phyloP scores from a whole-genome alignment of 352 stramenopile genomes.

The Pythium rishiriense region DNA sequence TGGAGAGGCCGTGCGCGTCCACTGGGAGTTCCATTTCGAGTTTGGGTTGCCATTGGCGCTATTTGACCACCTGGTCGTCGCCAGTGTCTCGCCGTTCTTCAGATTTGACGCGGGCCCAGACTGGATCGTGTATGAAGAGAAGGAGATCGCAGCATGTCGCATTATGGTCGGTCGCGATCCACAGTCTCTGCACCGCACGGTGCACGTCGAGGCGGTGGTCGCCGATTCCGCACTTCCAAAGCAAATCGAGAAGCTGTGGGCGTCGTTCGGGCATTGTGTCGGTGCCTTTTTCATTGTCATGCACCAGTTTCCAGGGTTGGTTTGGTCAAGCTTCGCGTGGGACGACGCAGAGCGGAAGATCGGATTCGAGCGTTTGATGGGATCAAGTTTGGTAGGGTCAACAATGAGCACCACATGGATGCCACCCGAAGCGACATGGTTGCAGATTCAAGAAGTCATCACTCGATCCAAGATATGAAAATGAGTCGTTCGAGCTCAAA shows the following conservation, averaged over 20 bases:
- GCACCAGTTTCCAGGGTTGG: constrained; percentile 1
- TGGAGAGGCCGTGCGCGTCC: too few relatives aligned
- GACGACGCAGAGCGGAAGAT: background rate
- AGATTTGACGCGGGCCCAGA: constrained; percentile 2
- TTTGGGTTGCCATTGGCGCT: background rate
- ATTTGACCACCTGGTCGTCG: constrained; percentile 20
- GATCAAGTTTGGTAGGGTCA: too few relatives aligned
- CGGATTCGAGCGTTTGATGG: background rate
- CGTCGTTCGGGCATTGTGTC: background rate
- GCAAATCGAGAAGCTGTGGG: background rate
- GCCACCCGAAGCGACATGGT: too few relatives aligned
- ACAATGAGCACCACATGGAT: too few relatives aligned
- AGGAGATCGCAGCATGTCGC: background rate
- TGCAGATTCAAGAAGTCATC: too few relatives aligned
- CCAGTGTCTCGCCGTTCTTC: constrained; percentile 2
- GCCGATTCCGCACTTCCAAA: background rate
- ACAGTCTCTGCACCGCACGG: background rate
- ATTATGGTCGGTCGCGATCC: constrained; percentile 1
- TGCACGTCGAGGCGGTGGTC: constrained; percentile 11
- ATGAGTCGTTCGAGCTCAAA: too few relatives aligned
- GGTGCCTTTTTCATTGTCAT: background rate
- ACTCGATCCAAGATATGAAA: too few relatives aligned
- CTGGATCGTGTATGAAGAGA: constrained; percentile 9
- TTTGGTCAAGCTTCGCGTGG: constrained; percentile 1
- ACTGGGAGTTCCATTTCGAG: constrained; percentile 19